Conservation (phyloP, 179 eudicot species). For the Spergularia azorica region DNA sequence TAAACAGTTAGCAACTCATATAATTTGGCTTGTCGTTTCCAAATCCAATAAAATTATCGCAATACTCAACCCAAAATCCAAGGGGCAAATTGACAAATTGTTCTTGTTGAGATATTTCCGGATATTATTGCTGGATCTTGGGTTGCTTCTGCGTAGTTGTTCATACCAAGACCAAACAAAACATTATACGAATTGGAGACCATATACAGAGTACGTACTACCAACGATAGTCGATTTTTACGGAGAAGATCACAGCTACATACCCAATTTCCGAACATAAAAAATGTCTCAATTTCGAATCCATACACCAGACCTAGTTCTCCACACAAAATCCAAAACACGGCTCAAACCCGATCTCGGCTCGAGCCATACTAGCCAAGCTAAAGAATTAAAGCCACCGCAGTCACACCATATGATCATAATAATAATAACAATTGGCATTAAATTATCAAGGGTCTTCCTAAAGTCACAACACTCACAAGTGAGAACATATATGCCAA, state of each 20-base stretch:
- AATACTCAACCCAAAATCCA: neutral
- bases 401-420: conserved; percentile 22
- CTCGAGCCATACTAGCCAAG: neutral
- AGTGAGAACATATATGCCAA: neutral
- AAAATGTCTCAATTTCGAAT: too few relatives aligned
- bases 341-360: too few relatives aligned
- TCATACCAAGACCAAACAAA: too few relatives aligned
- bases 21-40: neutral
- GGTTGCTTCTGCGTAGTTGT: too few relatives aligned
- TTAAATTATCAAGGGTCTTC: neutral
- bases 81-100: neutral
- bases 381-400: conserved; percentile 16
- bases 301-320: too few relatives aligned
- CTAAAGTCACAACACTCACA: conserved; percentile 6
- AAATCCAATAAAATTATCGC: neutral
- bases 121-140: neutral
- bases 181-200: too few relatives aligned
- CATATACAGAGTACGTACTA: too few relatives aligned
- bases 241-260: too few relatives aligned
- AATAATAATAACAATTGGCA: neutral
- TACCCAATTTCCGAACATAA: too few relatives aligned
- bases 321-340: too few relatives aligned
- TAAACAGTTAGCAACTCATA: neutral
- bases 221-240: too few relatives aligned
- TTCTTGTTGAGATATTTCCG: neutral